Base-by-base conservation (phyloP, 495 filamentous ascomycete species). In the Staphylotrichum tortipilum region DNA sequence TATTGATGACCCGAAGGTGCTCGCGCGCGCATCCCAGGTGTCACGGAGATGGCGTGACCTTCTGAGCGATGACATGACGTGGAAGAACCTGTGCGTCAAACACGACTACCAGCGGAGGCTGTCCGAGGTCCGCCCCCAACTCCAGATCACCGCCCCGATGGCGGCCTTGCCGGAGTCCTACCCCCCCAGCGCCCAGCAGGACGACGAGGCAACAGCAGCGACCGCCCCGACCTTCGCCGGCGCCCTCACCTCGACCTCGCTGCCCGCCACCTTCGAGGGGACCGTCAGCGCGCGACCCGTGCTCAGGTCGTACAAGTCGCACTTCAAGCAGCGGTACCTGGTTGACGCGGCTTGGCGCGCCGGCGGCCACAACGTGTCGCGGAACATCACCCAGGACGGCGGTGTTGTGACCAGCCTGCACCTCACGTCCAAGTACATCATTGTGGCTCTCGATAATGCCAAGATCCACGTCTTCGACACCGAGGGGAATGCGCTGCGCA, bases 391-490 rank as follows among this genome's bases (percentile, higher is more conserved):
- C 0, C 91, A 94, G 19, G 92, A 98, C 59, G 89, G 94, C 58
- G 89, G 92, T 14, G 92, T 98, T 11, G 92, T 98, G 11, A 98
- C 92, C 1, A 95, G 89, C 60, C 68, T 98, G 42, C 92, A 98
- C 65, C 73, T 98, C 22, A 97, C 92, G 6, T 75, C 84, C 12
- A 94, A 95, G 63, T 96, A 97, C 64, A 95, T 98, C 57, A 86
- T 98, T 44, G 90, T 96, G 45, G 94, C 92, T 36, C 75, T 98
- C 50, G 94, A 98, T 70, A 98, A 96, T 70, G 92, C 92, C 43
- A 95, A 90, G 66, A 97, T 98, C 33, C 94, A 97, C 65, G 88
- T 98, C 7, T 98, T 96, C 64, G 87, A 97, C 68, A 87, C 88
- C 10, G 82, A 92, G 52, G 92, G 92, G 22, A 80, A 86, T 49